phyloP scores from a whole-genome alignment of 1,139 yeast species.

The Williopsis jadinii region DNA sequence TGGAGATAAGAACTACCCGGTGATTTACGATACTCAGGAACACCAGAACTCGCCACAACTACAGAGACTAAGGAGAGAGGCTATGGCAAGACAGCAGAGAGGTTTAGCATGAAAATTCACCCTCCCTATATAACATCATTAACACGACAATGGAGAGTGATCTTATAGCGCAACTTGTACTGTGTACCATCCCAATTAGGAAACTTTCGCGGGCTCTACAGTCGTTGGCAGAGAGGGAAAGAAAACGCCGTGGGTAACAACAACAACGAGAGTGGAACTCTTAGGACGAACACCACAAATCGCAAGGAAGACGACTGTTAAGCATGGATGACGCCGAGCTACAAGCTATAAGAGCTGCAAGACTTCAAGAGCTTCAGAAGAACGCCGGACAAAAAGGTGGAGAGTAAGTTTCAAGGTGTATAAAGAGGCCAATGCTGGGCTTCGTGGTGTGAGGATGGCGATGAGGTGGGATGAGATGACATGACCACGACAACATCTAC shows the following conservation, averaged over 20 bases:
- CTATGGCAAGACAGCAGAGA: conserved; percentile 17
- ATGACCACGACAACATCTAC: not conserved
- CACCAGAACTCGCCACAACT: conserved; percentile 29
- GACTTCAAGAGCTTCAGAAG: conserved; percentile 74
- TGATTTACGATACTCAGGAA: conserved; percentile 40
- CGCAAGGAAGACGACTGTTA: no score
- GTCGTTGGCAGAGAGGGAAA: no score
- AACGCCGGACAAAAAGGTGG: conserved; percentile 29
- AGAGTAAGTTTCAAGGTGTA: conserved; percentile 5
- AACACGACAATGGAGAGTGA: no score
- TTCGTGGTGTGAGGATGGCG: conserved; percentile 3
- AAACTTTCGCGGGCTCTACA: no score
- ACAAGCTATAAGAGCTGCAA: conserved; percentile 82
- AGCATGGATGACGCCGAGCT: conserved; percentile 57
- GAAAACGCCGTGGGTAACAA: no score
- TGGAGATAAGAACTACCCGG: conserved; percentile 56
- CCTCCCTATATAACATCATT: no score
- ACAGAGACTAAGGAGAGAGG: conserved; percentile 24
- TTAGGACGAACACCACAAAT: no score
- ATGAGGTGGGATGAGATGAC: not conserved
- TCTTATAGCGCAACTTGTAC: no score
- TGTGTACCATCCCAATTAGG: no score
- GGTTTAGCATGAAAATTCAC: no score
- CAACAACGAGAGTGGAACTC: no score
- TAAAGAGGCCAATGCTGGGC: conserved; percentile 11